These are phyloP conservation scores for Odonthalia washingtoniensis DNA, from an alignment of 31 red algal species.

Conservation along the genomic window DNA sequence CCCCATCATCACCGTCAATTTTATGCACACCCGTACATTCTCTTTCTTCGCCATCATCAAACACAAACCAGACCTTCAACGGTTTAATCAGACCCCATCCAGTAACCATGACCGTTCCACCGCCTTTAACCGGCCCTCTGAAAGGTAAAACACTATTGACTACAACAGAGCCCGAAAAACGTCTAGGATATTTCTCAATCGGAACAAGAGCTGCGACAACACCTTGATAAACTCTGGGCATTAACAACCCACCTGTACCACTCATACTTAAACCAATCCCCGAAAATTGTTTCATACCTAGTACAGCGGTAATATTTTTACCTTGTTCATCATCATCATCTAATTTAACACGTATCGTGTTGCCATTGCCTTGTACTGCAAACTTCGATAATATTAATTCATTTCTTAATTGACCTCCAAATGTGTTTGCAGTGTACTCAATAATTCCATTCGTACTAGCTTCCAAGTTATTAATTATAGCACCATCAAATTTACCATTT, in stretches of 20 bases:
- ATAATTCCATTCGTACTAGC: slow-evolving; percentile 73
- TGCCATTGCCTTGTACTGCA: slow-evolving; percentile 64
- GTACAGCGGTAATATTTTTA: slow-evolving; percentile 44
- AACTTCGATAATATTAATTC: slow-evolving; percentile 77
- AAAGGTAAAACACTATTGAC: slow-evolving; percentile 76
- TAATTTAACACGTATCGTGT: slow-evolving; percentile 54
- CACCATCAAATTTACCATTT: slow-evolving; percentile 40
- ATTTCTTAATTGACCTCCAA: slow-evolving; percentile 68
- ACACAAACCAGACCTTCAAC: not conserved
- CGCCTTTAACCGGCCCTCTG: slow-evolving; percentile 70
- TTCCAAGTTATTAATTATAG: slow-evolving; percentile 65
- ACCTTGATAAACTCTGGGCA: slow-evolving; percentile 79
- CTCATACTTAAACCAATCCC: slow-evolving; percentile 63
- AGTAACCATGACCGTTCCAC: slow-evolving; percentile 65
- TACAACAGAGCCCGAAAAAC: no score
- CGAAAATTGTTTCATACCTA: slow-evolving; percentile 45
- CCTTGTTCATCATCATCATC: slow-evolving; percentile 39
- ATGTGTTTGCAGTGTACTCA: slow-evolving; percentile 77
- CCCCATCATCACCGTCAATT: slow-evolving; percentile 33
- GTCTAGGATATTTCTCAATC: slow-evolving; percentile 60
- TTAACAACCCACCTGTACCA: slow-evolving; percentile 63
- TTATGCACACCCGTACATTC: not conserved
- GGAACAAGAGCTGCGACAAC: slow-evolving; percentile 73
- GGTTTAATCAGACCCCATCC: slow-evolving; percentile 60
- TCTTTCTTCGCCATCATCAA: not conserved